Conservation (phyloP, 345 rosid species). For the Populus euphratica region DNA sequence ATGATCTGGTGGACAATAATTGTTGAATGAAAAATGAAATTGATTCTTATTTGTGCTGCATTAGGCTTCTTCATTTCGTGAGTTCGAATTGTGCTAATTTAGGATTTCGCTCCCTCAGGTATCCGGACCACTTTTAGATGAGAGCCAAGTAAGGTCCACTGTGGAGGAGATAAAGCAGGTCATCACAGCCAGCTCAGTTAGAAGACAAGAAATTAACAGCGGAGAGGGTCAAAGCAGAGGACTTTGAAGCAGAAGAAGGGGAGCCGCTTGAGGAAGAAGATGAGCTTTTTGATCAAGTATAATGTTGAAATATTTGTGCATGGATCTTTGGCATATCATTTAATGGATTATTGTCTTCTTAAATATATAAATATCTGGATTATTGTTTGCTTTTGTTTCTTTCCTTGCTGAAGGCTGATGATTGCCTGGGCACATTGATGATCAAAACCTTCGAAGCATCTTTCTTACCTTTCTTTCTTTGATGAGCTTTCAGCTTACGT, state of each 20-base stretch:
- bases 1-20: not conserved
- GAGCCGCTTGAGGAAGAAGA: constrained; percentile 95
- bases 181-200: constrained; percentile 89
- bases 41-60: not conserved
- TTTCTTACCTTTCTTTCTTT: constrained; percentile 88
- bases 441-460: constrained; percentile 84
- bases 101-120: constrained; percentile 44
- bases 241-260: constrained; percentile 93
- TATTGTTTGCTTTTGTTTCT: constrained; percentile 1
- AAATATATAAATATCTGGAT: not conserved
- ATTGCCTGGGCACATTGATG: constrained; percentile 91
- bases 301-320: not conserved
- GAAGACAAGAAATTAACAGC: constrained; percentile 87
- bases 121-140: constrained; percentile 72
- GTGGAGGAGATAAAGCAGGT: constrained; percentile 90
- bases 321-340: not conserved
- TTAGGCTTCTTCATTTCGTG: not conserved
- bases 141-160: constrained; percentile 76
- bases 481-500: constrained; percentile 86
- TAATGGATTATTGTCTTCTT: not conserved
- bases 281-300: constrained; percentile 92
- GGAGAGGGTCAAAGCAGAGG: constrained; percentile 90
- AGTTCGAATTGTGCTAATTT: not conserved
- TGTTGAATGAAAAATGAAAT: not conserved
- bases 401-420: constrained; percentile 66